Percentiles rank a stretch among this genome's conserved stretches.
These are phyloP conservation scores for Fusarium chaquense DNA, from an alignment of 2,329 filamentous ascomycete species.

Conservation along the genomic window DNA sequence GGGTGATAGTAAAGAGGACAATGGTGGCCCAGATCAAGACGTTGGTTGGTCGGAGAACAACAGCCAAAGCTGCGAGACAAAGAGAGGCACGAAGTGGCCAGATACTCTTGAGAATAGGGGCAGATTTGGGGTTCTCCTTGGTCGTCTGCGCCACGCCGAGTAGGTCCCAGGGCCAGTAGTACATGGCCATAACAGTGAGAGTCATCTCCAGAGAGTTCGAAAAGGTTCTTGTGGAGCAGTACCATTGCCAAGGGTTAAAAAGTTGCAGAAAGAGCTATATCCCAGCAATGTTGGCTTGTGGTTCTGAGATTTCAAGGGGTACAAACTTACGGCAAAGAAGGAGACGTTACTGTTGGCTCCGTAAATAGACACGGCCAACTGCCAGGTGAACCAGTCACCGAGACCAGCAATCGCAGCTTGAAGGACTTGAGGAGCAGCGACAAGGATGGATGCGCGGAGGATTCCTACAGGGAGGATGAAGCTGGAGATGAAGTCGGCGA, in stretches of 20 bases:
- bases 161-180: constrained; percentile 88
- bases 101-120: constrained; percentile 44
- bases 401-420: constrained; percentile 83
- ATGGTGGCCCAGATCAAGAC: constrained; percentile 84
- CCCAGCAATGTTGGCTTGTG: not conserved
- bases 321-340: constrained; percentile 73
- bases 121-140: constrained; percentile 56
- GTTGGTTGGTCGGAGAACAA: constrained; percentile 91
- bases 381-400: constrained; percentile 90
- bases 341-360: constrained; percentile 72
- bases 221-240: constrained; percentile 90
- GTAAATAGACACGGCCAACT: constrained; percentile 79
- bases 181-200: constrained; percentile 82
- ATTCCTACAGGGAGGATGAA: constrained; percentile 64
- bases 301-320: not conserved
- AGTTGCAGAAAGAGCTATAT: constrained; percentile 54
- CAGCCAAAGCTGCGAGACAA: constrained; percentile 81
- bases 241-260: constrained; percentile 86
- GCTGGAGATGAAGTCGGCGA: constrained; percentile 67
- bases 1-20: constrained; percentile 60
- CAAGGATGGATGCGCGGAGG: constrained; percentile 73
- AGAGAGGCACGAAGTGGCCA: constrained; percentile 68
- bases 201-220: constrained; percentile 96
- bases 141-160: constrained; percentile 57
- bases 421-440: constrained; percentile 77